Base-by-base conservation (phyloP, 1,284 basidiomycete species). In the Pyrrhoderma lamaoense region DNA sequence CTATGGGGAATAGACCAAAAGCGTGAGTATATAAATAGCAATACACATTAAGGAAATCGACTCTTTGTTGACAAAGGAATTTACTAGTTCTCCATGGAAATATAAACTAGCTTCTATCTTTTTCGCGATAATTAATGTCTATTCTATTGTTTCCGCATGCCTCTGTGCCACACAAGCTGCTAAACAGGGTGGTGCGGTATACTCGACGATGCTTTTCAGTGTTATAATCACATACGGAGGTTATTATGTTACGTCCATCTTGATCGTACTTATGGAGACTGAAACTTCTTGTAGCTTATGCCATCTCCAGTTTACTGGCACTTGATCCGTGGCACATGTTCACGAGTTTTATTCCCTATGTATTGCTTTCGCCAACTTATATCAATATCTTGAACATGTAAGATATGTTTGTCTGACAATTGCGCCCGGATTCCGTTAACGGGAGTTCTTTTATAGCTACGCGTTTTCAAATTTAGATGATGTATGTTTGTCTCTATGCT, bases 1-100 rank as follows among this genome's bases (percentile, higher is more conserved):
- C 92, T 0, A 94, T 99, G 89, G 95, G 96, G 3, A 99, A 98
- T 66, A 85, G 93, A 56, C 95, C 95, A 1, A 81, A 85, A 67
- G 86, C 90, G 79, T 90, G 63, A 58, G 81, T 65, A 22, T 31
- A 37, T 36, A 46, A 18, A 42, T 52, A 8, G 44, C 8, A 8
- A 9, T 16, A n/a, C n/a, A 31, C 52, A 51, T 45, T 21, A 23
- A 48, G 27, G 35, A 42, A 40, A n/a, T n/a, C n/a, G n/a, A n/a
- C n/a, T 18, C n/a, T 18, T 40, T 5, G n/a, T 16, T 51, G 45
- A 53, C 19, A 8, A 31, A n/a, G n/a, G n/a, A n/a, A 19, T 16
- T 23, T 16, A 14, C 36, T 25, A 92, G 89, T 1, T 76, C 89
- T 1, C 79, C 79, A 58, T 84, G 81, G 76, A 96, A 96, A 71